Base-by-base conservation (phyloP, 306 rosid genomes). In the Vachellia pachyceras region DNA sequence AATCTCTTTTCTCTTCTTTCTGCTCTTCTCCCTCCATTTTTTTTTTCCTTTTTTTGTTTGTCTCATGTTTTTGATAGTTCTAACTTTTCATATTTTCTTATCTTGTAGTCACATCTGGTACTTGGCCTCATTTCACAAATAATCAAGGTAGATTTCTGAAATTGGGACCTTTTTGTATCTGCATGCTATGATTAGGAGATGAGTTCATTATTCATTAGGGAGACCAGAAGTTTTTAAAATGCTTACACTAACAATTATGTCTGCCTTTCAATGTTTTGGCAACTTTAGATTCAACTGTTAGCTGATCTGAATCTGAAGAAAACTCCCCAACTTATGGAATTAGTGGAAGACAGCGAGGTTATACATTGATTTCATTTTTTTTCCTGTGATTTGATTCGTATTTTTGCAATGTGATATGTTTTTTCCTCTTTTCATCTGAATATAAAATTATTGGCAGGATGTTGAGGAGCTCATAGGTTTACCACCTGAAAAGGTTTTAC, bases 281-380 rank as follows among this genome's bases (percentile, higher is more conserved):
- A 70, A 64, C 44, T 49, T 85, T 74, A 92, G 99, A 95, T 95
- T 90, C 99, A 95, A 91, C 69, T 95, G 71, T 87, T 95, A 82
- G 98, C 99, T 80, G 98, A 93, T 89, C 97, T 95, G 76, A 89
- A 91, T 91, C 92, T 95, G 87, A 95, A 91, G 94, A 95, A 95
- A 84, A 95, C 99, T 87, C 99, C 99, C 74, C 96, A 95, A 80
- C 99, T 95, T 72, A 89, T 95, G 85, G 99, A 93, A 87, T 77
- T 95, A 84, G 94, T 95, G 86, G 96, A 91, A 86, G 99, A 95
- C 76, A 94, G 94, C 87, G 82, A 89, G 94, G 99, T 95, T 36
- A 80, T 71, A 69, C 55, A 78, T 64, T 72, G 33, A 75, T 84
- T 67, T 67, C 72, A 39, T 39, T 14, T 60, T 33, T 79, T 77